A percentile compares a stretch with the other conserved stretches of the same genome.
Conservation (phyloP, 2,329 filamentous ascomycete genomes). For the Alternaria sp. region DNA sequence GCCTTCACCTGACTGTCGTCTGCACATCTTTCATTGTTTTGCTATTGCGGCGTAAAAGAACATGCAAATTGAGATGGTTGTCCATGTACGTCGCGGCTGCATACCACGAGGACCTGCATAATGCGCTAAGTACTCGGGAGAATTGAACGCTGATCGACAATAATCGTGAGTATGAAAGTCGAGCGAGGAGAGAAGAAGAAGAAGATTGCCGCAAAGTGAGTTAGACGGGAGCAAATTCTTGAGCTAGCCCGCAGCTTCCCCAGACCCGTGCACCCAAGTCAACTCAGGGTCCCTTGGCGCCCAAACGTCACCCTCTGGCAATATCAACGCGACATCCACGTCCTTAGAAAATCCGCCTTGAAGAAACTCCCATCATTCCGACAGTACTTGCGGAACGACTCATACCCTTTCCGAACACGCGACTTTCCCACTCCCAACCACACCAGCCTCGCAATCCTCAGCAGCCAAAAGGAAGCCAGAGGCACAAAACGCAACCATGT, state of each 20-base stretch:
- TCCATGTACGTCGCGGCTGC: too few relatives aligned
- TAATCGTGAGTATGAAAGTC: too few relatives aligned
- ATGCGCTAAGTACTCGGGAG: too few relatives aligned
- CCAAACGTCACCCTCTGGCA: constrained; percentile 18
- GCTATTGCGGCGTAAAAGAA: not conserved
- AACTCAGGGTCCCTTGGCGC: constrained; percentile 24
- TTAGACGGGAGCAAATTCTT: too few relatives aligned
- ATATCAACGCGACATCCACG: not conserved
- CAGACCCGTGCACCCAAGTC: constrained; percentile 12
- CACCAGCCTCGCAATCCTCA: not conserved
- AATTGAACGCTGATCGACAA: too few relatives aligned
- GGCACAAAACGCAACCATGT: constrained; percentile 53
- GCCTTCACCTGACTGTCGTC: not conserved
- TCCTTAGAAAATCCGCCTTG: not conserved
- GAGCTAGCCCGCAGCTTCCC: constrained; percentile 1
- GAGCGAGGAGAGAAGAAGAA: not conserved
- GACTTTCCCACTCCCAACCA: not conserved
- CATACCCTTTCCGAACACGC: not conserved
- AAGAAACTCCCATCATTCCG: not conserved
- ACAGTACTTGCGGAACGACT: not conserved
- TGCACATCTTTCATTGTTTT: not conserved
- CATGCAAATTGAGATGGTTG: not conserved
- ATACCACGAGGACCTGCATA: too few relatives aligned
- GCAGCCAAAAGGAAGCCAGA: not conserved
- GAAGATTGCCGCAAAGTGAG: not conserved